These are phyloP conservation scores for Metschnikowia continentalis DNA, from an alignment of 805 yeast genomes.

Conservation along the genomic window DNA sequence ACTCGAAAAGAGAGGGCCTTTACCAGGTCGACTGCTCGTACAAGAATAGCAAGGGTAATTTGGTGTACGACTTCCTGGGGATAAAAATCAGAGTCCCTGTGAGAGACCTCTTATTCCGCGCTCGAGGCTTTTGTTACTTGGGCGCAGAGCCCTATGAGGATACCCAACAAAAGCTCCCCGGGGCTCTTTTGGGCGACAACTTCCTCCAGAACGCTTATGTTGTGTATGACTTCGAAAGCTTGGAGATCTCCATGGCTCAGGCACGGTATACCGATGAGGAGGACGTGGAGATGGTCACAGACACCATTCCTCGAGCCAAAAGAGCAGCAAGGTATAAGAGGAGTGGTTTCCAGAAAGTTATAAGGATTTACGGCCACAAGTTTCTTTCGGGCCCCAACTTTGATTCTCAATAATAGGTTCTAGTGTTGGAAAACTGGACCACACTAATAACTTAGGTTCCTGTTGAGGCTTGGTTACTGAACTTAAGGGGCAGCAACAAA, in stretches of 20 bases:
- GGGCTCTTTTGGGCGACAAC: neutral
- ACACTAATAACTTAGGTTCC: no score
- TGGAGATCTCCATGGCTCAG: neutral
- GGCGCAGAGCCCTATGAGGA: neutral
- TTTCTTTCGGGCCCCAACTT: no score
- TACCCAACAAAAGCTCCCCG: no score
- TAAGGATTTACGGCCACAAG: no score
- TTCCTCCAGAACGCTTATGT: neutral
- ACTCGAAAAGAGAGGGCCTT: neutral
- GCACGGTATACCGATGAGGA: neutral
- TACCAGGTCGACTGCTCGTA: neutral
- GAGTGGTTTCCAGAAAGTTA: no score
- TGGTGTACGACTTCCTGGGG: neutral
- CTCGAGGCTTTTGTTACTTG: neutral
- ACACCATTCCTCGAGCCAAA: neutral
- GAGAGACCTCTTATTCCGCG: neutral
- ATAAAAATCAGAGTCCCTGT: neutral
- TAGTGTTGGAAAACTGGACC: no score
- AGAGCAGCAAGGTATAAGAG: neutral
- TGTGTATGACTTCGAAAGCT: neutral
- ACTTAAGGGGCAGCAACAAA: no score
- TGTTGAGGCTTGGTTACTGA: no score
- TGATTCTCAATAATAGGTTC: no score
- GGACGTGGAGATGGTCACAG: neutral
- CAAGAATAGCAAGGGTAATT: neutral